Evolutionary conservation across 73 alveolate species (phyloP).

Genomic region (Uronychia setigera): DNA sequence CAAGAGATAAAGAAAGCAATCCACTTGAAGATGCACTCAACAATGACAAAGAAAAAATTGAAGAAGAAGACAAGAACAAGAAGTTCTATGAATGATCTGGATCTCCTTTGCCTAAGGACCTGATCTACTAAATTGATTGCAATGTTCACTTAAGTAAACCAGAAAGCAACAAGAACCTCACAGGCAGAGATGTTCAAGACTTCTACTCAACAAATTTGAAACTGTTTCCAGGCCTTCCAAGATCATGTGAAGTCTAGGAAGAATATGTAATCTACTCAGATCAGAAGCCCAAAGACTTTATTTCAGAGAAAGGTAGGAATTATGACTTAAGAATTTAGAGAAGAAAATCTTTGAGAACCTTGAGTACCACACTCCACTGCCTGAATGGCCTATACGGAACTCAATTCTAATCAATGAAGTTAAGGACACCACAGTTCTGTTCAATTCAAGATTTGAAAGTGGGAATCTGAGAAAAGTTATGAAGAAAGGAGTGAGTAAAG

Average conservation of each 20-base stretch:
- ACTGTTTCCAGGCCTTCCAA: neutral
- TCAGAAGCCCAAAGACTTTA: neutral
- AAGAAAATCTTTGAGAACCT: neutral
- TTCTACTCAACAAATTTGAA: neutral
- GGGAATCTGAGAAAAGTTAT: constrained; percentile 53
- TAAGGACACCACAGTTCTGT: constrained; percentile 29
- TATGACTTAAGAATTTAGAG: neutral
- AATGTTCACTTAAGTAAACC: neutral
- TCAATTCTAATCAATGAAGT: constrained; percentile 5
- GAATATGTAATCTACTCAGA: neutral
- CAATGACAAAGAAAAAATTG: neutral
- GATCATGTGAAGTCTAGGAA: neutral
- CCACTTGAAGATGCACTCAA: neutral
- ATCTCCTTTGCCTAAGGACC: neutral
- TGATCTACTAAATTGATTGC: neutral
- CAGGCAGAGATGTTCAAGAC: neutral
- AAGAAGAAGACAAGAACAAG: neutral
- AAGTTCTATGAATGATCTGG: neutral
- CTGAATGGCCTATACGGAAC: neutral
- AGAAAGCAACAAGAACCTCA: neutral
- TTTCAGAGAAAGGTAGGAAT: neutral
- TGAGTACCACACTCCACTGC: neutral
- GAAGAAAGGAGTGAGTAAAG: constrained; percentile 1
- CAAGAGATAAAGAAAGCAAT: neutral
- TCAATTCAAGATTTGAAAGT: constrained; percentile 44